Evolutionary conservation across 345 rosid species (phyloP).

Genomic region (sweet orange (Citrus sinensis)): DNA sequence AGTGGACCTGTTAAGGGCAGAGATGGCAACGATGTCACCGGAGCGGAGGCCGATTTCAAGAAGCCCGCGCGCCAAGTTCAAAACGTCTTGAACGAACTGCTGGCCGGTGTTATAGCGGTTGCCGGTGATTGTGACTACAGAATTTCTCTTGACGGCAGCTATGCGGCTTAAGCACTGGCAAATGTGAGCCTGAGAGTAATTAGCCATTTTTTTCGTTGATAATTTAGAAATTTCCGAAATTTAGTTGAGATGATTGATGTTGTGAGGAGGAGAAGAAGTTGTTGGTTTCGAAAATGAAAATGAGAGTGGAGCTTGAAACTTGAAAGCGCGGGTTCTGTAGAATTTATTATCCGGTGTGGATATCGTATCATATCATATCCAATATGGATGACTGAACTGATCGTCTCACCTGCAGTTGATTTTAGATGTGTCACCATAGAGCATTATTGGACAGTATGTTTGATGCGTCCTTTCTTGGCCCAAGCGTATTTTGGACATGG

Average conservation of each 20-base stretch:
- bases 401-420: neutral
- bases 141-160: conserved; percentile 41
- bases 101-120: conserved; percentile 46
- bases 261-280: neutral
- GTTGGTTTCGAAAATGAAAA: no score
- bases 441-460: neutral
- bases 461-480: no score
- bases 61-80: conserved; percentile 48
- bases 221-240: neutral
- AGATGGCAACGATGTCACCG: conserved; percentile 64
- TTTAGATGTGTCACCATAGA: neutral
- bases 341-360: no score
- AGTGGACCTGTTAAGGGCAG: conserved; percentile 68
- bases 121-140: conserved; percentile 41
- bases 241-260: neutral
- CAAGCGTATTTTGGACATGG: neutral
- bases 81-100: conserved; percentile 48
- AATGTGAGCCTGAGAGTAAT: conserved; percentile 57
- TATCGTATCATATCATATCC: neutral
- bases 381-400: neutral
- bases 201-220: conserved; percentile 13
- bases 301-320: neutral
- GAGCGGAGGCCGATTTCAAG: conserved; percentile 43
- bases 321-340: neutral
- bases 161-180: conserved; percentile 69